phyloP scores from a whole-genome alignment of 2,329 filamentous ascomycete genomes.

The Trichoderma citrinoviride region DNA sequence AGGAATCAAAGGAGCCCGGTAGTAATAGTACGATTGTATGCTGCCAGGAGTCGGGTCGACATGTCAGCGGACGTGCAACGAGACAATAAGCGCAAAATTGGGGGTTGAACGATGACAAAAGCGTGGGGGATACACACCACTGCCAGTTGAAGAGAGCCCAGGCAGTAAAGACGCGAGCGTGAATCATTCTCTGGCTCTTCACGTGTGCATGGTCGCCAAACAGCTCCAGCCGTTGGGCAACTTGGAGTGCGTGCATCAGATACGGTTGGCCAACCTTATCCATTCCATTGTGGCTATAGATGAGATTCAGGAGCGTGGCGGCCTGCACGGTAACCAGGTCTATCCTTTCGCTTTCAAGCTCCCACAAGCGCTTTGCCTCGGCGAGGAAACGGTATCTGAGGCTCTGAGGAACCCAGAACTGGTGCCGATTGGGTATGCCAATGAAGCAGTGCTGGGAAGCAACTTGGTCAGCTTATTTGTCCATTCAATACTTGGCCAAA shows the following conservation, averaged over 20 bases:
- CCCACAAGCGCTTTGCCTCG: slow-evolving; percentile 38
- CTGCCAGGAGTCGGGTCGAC: neutral
- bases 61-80: neutral
- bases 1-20: slow-evolving; percentile 28
- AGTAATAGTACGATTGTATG: slow-evolving; percentile 13
- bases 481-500: neutral
- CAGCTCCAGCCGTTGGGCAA: slow-evolving; percentile 33
- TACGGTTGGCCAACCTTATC: slow-evolving; percentile 38
- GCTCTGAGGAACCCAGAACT: slow-evolving; percentile 37
- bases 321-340: slow-evolving; percentile 37
- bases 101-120: neutral
- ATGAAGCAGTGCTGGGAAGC: neutral
- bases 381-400: slow-evolving; percentile 37
- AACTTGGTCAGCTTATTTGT: neutral
- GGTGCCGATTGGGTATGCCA: slow-evolving; percentile 12
- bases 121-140: slow-evolving; percentile 27
- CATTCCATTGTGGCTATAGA: slow-evolving; percentile 32
- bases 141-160: slow-evolving; percentile 37
- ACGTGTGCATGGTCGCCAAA: slow-evolving; percentile 24
- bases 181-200: neutral
- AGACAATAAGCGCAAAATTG: too few relatives aligned
- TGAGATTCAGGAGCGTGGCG: slow-evolving; percentile 32
- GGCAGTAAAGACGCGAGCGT: slow-evolving; percentile 32
- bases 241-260: slow-evolving; percentile 29
- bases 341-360: slow-evolving; percentile 29